Evolutionary conservation across 2,329 filamentous ascomycete genomes (phyloP).

Genomic region (Ascochyta koolunga): DNA sequence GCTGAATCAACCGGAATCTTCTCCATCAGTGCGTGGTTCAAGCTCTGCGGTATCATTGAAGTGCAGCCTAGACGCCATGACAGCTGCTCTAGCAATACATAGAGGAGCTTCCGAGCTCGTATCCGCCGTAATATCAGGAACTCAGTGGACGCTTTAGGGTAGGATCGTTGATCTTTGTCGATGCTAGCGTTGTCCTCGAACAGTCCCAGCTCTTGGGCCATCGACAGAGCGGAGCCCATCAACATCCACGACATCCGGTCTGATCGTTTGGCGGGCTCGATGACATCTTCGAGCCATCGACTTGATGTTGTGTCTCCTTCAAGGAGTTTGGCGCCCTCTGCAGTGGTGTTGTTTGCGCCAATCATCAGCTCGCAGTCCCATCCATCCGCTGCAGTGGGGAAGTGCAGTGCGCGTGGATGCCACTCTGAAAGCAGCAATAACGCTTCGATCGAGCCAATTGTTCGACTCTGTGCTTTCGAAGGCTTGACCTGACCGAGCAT

Average conservation of each 20-base stretch:
- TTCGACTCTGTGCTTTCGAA: conserved; percentile 57
- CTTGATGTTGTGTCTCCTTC: conserved; percentile 48
- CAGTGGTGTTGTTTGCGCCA: conserved; percentile 48
- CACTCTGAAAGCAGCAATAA: conserved; percentile 62
- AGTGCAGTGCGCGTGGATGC: conserved; percentile 62
- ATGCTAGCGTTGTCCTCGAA: conserved; percentile 51
- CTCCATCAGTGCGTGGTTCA: conserved; percentile 49
- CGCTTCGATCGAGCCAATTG: conserved; percentile 60
- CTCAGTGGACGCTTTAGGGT: conserved; percentile 39
- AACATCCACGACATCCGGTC: conserved; percentile 68
- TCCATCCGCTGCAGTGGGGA: conserved; percentile 60
- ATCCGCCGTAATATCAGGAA: conserved; percentile 42
- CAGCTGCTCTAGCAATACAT: conserved; percentile 59
- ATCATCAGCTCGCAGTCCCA: conserved; percentile 62
- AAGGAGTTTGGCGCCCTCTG: conserved; percentile 41
- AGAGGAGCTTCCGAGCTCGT: conserved; percentile 44
- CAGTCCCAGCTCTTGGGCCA: conserved; percentile 61
- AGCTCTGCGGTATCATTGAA: conserved; percentile 57
- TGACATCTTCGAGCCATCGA: conserved; percentile 60
- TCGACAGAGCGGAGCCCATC: conserved; percentile 59
- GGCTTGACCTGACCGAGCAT: conserved; percentile 61
- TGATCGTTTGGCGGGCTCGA: conserved; percentile 60
- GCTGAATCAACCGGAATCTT: conserved; percentile 48
- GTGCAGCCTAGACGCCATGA: conserved; percentile 59
- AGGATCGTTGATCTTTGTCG: conserved; percentile 44